Conservation (phyloP, 495 filamentous ascomycete species). For the Articulospora tetracladia region DNA sequence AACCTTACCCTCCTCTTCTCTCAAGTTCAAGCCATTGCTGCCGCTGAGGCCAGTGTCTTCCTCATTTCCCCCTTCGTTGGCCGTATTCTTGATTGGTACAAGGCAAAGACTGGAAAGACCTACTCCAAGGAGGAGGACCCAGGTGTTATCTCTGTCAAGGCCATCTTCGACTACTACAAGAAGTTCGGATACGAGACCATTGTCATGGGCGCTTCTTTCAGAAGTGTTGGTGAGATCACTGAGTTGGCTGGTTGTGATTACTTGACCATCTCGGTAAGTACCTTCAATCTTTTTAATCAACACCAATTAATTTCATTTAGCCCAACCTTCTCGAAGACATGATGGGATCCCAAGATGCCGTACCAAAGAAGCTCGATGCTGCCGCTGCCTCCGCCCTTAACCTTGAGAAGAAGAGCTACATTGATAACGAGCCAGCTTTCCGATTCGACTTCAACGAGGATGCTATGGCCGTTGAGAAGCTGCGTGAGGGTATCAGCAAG, state of each 20-base stretch:
- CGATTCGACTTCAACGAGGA: conserved; percentile 99
- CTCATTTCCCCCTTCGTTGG: conserved; percentile 99
- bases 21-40: conserved; percentile 88
- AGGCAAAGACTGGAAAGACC: conserved; percentile 90
- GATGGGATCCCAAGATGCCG: conserved; percentile 68
- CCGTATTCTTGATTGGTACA: conserved; percentile 99
- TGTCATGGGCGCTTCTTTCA: conserved; percentile 99
- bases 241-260: conserved; percentile 98
- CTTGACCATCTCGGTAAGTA: conserved; percentile 88
- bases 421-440: conserved; percentile 85
- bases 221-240: conserved; percentile 91
- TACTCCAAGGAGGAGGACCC: conserved; percentile 88
- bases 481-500: conserved; percentile 97
- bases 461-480: conserved; percentile 97
- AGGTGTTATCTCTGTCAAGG: conserved; percentile 91
- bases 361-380: conserved; percentile 91
- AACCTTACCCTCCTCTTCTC: conserved; percentile 99
- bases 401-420: conserved; percentile 85
- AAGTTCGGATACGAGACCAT: conserved; percentile 98
- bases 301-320: conserved; percentile 40
- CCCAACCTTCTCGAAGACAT: conserved; percentile 93
- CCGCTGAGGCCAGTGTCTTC: conserved; percentile 94
- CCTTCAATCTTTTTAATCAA: neutral
- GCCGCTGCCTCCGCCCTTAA: conserved; percentile 59
- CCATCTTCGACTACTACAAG: conserved; percentile 99